Conservation (phyloP, 495 filamentous ascomycete species). For the Penicillium antarcticum region DNA sequence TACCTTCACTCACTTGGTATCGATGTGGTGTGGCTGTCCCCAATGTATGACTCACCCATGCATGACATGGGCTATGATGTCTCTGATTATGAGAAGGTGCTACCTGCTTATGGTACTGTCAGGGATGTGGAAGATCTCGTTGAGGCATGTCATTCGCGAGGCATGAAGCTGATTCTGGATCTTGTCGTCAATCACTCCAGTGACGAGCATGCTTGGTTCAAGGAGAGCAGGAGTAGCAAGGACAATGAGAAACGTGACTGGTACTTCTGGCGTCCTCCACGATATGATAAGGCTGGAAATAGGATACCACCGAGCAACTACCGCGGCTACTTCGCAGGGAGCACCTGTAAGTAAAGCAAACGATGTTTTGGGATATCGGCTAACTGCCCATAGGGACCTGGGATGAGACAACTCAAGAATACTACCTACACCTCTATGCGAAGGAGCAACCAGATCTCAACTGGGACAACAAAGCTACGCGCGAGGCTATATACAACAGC, state of each 20-base stretch:
- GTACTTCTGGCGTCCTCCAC: slow-evolving; percentile 55
- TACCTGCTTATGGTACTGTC: slow-evolving; percentile 50
- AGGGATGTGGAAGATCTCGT: slow-evolving; percentile 51
- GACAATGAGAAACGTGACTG: slow-evolving; percentile 49
- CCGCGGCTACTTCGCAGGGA: slow-evolving; percentile 47
- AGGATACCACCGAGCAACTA: slow-evolving; percentile 55
- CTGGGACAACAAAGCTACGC: slow-evolving; percentile 46
- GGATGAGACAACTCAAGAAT: slow-evolving; percentile 48
- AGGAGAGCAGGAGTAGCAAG: slow-evolving; percentile 44
- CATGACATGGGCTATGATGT: slow-evolving; percentile 51
- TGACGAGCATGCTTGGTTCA: slow-evolving; percentile 55
- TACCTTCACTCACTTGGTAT: slow-evolving; percentile 51
- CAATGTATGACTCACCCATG: slow-evolving; percentile 45
- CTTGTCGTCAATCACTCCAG: slow-evolving; percentile 58
- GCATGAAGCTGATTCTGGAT: slow-evolving; percentile 54
- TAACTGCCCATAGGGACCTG: slow-evolving; percentile 25
- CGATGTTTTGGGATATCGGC: neutral
- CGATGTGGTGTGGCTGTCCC: slow-evolving; percentile 59
- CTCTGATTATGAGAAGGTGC: slow-evolving; percentile 55
- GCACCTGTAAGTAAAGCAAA: slow-evolving; percentile 31
- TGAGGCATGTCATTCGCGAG: slow-evolving; percentile 40
- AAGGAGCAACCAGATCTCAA: slow-evolving; percentile 53
- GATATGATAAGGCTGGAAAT: slow-evolving; percentile 43
- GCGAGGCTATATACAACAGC: slow-evolving; percentile 43
- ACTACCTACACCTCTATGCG: slow-evolving; percentile 50